Conservation (phyloP, 805 yeast genomes). For the Scheffersomyces stipitis region DNA sequence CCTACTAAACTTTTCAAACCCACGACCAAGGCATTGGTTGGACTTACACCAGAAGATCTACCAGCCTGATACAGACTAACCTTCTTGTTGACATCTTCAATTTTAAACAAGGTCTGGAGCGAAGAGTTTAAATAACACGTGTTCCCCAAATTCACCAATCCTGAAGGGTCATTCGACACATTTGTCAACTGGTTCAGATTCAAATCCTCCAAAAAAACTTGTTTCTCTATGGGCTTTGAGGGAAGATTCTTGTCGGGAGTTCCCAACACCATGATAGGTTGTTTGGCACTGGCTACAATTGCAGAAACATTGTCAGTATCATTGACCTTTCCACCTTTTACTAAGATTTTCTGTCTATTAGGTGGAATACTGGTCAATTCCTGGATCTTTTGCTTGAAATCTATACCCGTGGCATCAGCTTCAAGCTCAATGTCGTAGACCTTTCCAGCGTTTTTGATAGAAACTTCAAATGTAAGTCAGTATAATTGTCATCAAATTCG, state of each 20-base stretch:
- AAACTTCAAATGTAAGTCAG: constrained; percentile 14
- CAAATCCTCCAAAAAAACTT: constrained; percentile 70
- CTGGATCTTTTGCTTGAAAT: constrained; percentile 67
- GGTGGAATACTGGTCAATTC: constrained; percentile 80
- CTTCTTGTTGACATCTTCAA: constrained; percentile 41
- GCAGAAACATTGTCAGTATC: constrained; percentile 60
- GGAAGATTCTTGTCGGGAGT: constrained; percentile 72
- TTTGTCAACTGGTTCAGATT: constrained; percentile 42
- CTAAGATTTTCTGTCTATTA: constrained; percentile 84
- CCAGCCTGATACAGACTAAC: constrained; percentile 8
- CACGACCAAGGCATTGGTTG: constrained; percentile 19
- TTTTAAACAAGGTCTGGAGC: constrained; percentile 52
- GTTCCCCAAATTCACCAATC: constrained; percentile 69
- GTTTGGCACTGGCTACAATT: constrained; percentile 61
- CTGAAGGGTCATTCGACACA: constrained; percentile 54
- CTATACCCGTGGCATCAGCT: constrained; percentile 54
- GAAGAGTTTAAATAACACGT: constrained; percentile 78
- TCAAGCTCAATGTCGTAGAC: constrained; percentile 44
- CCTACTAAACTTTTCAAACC: constrained; percentile 46
- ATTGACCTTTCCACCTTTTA: constrained; percentile 83
- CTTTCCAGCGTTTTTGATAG: constrained; percentile 45
- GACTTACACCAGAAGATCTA: constrained; percentile 1
- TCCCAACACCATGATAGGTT: constrained; percentile 85
- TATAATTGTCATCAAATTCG: background rate
- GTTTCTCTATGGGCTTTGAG: constrained; percentile 50